phyloP scores from a whole-genome alignment of 2,329 filamentous ascomycete species.

The Claviceps sp. region DNA sequence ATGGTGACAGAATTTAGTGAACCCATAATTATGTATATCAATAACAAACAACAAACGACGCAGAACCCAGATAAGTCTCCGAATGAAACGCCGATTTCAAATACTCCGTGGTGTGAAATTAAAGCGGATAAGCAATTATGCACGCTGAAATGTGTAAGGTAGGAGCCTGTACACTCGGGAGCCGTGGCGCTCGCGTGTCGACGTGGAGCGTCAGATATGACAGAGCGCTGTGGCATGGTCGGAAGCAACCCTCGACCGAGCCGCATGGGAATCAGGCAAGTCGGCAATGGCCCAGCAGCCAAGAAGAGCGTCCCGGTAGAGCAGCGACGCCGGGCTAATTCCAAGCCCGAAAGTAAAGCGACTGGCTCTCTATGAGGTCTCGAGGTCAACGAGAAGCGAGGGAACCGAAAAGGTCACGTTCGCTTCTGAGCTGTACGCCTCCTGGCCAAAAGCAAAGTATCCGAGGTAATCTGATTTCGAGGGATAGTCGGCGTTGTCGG shows the following conservation, averaged over 20 bases:
- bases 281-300: neutral
- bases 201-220: neutral
- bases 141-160: neutral
- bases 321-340: neutral
- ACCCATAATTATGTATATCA: too few relatives aligned
- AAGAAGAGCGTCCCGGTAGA: neutral
- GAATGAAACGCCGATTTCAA: too few relatives aligned
- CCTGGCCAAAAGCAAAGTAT: conserved; percentile 37
- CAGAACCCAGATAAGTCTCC: too few relatives aligned
- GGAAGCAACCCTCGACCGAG: neutral
- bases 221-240: neutral
- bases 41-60: too few relatives aligned
- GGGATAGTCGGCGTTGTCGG: conserved; percentile 23
- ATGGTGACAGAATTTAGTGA: too few relatives aligned
- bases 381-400: conserved; percentile 1
- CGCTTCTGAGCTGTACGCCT: conserved; percentile 28
- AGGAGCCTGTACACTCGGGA: neutral
- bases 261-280: neutral
- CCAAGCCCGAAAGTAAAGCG: too few relatives aligned
- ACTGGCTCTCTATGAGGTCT: conserved; percentile 3
- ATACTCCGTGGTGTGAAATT: too few relatives aligned
- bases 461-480: conserved; percentile 32
- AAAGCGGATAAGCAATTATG: neutral
- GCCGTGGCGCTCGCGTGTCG: neutral
- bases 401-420: conserved; percentile 31